A percentile compares a stretch with the other conserved stretches of the same genome.
These are phyloP conservation scores for Penicillium janthinellum DNA, from an alignment of 2,329 filamentous ascomycete genomes.

Conservation along the genomic window DNA sequence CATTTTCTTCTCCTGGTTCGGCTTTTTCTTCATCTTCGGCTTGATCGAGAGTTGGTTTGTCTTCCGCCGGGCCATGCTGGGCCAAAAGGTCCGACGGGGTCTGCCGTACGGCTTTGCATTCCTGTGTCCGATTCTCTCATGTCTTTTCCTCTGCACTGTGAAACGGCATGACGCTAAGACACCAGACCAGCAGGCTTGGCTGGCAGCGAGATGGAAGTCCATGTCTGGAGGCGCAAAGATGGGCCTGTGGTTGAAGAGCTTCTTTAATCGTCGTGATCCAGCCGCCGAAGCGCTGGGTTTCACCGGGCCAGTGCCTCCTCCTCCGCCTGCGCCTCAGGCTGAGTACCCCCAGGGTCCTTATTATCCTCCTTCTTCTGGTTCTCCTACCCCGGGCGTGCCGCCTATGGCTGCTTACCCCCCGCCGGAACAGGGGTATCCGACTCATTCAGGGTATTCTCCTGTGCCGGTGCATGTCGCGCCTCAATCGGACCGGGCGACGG, in stretches of 20 bases:
- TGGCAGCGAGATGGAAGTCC: conserved; percentile 12
- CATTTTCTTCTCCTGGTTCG: conserved; percentile 18
- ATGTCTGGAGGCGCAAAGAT: conserved; percentile 15
- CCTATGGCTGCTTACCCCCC: conserved; percentile 9
- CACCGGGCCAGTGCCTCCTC: not conserved
- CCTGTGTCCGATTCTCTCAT: conserved; percentile 14
- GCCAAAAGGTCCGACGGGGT: conserved; percentile 13
- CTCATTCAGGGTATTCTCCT: not conserved
- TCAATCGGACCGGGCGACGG: conserved; percentile 2
- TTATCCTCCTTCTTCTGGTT: conserved; percentile 4
- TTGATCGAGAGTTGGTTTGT: conserved; percentile 18
- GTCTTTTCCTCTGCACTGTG: conserved; percentile 11
- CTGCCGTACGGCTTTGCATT: conserved; percentile 14
- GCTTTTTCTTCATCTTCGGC: conserved; percentile 14
- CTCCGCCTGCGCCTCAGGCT: not conserved
- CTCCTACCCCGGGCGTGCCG: conserved; percentile 4
- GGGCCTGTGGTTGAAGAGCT: conserved; percentile 15
- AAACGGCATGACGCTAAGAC: conserved; percentile 14
- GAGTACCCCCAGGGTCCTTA: conserved; percentile 4
- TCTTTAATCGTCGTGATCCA: conserved; percentile 13
- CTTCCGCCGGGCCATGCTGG: conserved; percentile 16
- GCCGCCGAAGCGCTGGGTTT: conserved; percentile 8
- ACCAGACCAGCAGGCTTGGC: conserved; percentile 13
- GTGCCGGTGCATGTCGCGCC: not conserved
- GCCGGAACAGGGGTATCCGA: not conserved